Evolutionary conservation across 2,329 filamentous ascomycete genomes (phyloP), one percentile per base, ranked within the genome.

Genomic region (Penicillium sp.): DNA sequence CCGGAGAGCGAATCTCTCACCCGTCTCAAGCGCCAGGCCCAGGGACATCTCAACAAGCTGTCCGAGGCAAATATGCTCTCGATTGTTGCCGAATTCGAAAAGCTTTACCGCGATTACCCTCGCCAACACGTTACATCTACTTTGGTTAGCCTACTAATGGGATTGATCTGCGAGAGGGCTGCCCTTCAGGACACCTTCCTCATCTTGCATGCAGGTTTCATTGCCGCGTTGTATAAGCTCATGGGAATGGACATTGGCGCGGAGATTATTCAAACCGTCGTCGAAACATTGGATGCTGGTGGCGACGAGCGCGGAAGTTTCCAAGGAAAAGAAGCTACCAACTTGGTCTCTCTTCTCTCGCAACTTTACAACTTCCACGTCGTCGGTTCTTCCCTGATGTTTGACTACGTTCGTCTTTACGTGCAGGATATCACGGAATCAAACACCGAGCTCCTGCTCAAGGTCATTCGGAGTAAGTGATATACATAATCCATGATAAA

Each of bases 351-450:
- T 1, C 78, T 97, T 28, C 73, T 97, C 13, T 83, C 90, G 0
- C 83, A 95, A 62, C 76, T 97, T 34, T 98, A 97, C 71, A 90
- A 88, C 43, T 95, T 98, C 64, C 87, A 95, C 61, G 82, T 96
- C 21, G 78, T 96, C 39, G 84, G 86, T 35, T 85, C 84, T 61
- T 85, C 83, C 45, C 77, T 98, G 26, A 77, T 97, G 24, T 97
- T 95, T 63, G 93, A 97, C 67, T 93, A 94, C 62, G 83, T 97
- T 64, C 83, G 87, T 28, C 74, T 87, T 37, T 84, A 95, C 45
- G 73, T 97, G 13, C 70, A 74, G 10, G 78, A 84, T 26, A 79
- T 97, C 2, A 87, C 84, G 0, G 91, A 97, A 66, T 72, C 85
- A 33, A 94, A 94, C 64, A 91, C 91, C 0, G 93, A 97, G 68